Evolutionary conservation across 176 grass and related monocot genomes (phyloP).

Genomic region (Triticum monococcum): DNA sequence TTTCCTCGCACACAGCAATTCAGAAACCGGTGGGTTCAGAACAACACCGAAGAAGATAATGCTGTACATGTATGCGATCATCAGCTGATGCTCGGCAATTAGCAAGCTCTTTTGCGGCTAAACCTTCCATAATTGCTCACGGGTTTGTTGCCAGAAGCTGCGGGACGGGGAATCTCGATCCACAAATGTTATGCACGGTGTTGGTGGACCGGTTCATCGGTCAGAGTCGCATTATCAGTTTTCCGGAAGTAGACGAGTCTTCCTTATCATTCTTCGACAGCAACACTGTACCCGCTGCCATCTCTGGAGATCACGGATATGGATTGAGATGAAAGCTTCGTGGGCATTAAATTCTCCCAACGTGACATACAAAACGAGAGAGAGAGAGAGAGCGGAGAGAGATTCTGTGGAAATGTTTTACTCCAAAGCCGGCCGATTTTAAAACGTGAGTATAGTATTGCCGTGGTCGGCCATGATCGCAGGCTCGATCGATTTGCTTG

Average conservation of each 20-base stretch:
- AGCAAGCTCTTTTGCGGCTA: neutral
- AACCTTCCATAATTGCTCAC: neutral
- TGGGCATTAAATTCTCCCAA: neutral
- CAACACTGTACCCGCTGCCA: constrained; percentile 34
- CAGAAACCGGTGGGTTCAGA: neutral
- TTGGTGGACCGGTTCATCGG: constrained; percentile 8
- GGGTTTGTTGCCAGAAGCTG: neutral
- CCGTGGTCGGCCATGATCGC: constrained; percentile 27
- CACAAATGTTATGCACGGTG: neutral
- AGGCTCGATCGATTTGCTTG: constrained; percentile 33
- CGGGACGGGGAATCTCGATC: constrained; percentile 12
- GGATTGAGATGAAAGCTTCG: constrained; percentile 34
- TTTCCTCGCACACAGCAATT: neutral
- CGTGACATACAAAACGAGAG: constrained; percentile 11
- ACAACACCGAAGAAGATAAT: neutral
- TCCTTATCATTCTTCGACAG: constrained; percentile 47
- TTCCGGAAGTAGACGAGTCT: constrained; percentile 22
- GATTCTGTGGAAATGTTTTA: constrained; percentile 61
- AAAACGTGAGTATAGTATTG: neutral
- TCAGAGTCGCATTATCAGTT: constrained; percentile 25
- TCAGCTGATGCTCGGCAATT: neutral
- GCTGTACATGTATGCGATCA: neutral
- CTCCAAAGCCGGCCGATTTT: constrained; percentile 35
- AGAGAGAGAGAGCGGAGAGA: neutral
- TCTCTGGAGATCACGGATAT: neutral